Conservation (phyloP, 805 yeast species). For the Barnettozyma vustinii region DNA sequence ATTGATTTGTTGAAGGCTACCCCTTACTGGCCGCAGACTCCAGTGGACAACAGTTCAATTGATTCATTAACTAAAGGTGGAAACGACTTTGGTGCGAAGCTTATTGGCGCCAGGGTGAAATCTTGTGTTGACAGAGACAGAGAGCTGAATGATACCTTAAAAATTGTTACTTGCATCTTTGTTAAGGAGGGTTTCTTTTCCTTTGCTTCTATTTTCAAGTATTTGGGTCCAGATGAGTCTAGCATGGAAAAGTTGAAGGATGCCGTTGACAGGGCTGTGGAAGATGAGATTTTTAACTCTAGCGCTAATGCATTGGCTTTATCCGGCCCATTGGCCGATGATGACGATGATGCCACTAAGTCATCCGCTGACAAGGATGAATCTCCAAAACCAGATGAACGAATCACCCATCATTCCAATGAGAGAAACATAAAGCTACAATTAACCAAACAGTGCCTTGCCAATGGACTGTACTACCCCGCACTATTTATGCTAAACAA, state of each 20-base stretch:
- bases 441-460: slow-evolving; percentile 47
- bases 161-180: slow-evolving; percentile 45
- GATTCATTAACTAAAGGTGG: slow-evolving; percentile 44
- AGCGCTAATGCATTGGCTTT: slow-evolving; percentile 76
- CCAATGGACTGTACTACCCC: slow-evolving; percentile 59
- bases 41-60: slow-evolving; percentile 30
- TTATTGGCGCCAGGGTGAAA: slow-evolving; percentile 44
- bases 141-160: slow-evolving; percentile 38
- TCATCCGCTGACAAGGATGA: slow-evolving; percentile 5
- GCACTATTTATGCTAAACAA: slow-evolving; percentile 51
- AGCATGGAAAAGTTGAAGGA: slow-evolving; percentile 40
- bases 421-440: slow-evolving; percentile 34
- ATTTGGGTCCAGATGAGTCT: slow-evolving; percentile 47
- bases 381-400: not conserved
- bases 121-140: slow-evolving; percentile 25
- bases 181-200: slow-evolving; percentile 64
- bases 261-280: slow-evolving; percentile 40
- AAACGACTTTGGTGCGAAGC: slow-evolving; percentile 45
- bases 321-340: slow-evolving; percentile 78
- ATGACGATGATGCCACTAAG: slow-evolving; percentile 46
- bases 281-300: slow-evolving; percentile 54
- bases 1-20: slow-evolving; percentile 47
- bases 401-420: not conserved
- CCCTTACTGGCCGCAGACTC: slow-evolving; percentile 59
- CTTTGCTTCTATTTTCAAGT: slow-evolving; percentile 54